Evolutionary conservation across 208 protist genomes (phyloP).

Genomic region (Trypanosoma avium): DNA sequence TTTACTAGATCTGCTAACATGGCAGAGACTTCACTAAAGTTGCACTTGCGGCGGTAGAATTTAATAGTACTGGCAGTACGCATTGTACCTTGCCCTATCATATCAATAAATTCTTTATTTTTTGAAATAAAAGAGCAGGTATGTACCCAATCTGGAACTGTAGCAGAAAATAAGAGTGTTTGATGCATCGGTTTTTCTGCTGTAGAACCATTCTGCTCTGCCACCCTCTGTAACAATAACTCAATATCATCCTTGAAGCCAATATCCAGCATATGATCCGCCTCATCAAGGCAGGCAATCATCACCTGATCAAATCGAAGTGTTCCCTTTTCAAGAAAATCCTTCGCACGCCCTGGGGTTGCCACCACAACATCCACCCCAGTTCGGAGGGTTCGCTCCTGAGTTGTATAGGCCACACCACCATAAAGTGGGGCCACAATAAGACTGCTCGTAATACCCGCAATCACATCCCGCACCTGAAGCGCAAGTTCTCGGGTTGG

Average conservation of each 20-base stretch:
- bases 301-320: constrained; percentile 88
- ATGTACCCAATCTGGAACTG: constrained; percentile 92
- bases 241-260: constrained; percentile 97
- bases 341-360: constrained; percentile 98
- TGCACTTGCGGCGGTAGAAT: constrained; percentile 90
- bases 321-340: constrained; percentile 97
- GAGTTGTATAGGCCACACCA: constrained; percentile 91
- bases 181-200: constrained; percentile 78
- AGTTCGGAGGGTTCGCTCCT: constrained; percentile 91
- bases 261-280: constrained; percentile 98
- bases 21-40: constrained; percentile 86
- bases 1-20: constrained; percentile 92
- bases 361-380: constrained; percentile 98
- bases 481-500: constrained; percentile 98
- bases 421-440: constrained; percentile 93
- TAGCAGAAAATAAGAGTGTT: constrained; percentile 94
- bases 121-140: constrained; percentile 73
- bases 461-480: constrained; percentile 97
- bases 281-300: constrained; percentile 98
- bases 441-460: constrained; percentile 88
- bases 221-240: constrained; percentile 92
- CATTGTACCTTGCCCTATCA: constrained; percentile 93
- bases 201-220: constrained; percentile 90
- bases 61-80: constrained; percentile 91
- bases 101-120: constrained; percentile 93